Evolutionary conservation across 495 filamentous ascomycete genomes (phyloP).

Genomic region (Hypomontagnella monticulosa): DNA sequence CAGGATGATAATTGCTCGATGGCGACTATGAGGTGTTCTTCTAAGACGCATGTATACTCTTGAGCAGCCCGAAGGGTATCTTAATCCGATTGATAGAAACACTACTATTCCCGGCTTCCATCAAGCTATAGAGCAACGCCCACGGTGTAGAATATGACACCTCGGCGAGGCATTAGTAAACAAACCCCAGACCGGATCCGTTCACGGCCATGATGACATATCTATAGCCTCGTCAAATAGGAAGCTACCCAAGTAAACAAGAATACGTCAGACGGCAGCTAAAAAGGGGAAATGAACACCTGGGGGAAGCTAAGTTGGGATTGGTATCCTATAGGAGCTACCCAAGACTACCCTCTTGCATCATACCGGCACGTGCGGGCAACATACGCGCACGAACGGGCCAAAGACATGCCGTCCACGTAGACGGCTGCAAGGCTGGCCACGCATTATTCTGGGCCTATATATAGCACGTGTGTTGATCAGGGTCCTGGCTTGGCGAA

Average conservation of each 20-base stretch:
- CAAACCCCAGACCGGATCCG: no score
- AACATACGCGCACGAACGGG: neutral
- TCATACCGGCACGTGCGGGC: constrained; percentile 19
- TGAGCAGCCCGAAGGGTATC: no score
- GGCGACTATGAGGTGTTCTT: no score
- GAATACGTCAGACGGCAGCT: constrained; percentile 15
- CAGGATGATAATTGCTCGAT: no score
- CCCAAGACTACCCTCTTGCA: constrained; percentile 9
- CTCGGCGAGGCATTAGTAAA: no score
- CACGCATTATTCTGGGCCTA: constrained; percentile 12
- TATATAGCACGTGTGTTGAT: constrained; percentile 15
- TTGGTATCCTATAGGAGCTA: constrained; percentile 14
- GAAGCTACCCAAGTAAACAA: neutral
- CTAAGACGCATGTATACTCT: no score
- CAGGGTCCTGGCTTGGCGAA: constrained; percentile 14
- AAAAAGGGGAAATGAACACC: constrained; percentile 20
- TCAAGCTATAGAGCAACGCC: no score
- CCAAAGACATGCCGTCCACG: constrained; percentile 15
- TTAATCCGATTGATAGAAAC: no score
- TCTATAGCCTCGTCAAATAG: no score
- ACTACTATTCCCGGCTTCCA: no score
- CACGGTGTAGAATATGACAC: no score
- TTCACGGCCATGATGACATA: no score
- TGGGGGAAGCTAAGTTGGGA: neutral
- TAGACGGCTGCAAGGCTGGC: neutral